Base-by-base conservation (phyloP, 345 rosid genomes). In the Iberis pinnata region DNA sequence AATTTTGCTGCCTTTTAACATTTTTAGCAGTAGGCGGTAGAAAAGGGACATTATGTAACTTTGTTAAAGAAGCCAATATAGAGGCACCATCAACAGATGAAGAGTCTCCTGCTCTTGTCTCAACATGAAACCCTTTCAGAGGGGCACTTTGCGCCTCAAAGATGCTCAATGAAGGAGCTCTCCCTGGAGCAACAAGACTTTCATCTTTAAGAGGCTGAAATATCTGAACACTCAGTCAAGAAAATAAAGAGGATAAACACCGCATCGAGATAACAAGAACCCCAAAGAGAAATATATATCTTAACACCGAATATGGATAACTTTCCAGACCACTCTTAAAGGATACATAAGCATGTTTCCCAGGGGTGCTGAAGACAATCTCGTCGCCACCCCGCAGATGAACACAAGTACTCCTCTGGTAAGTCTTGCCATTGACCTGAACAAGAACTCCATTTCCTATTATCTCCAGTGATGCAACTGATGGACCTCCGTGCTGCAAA, bases 331-430 rank as follows among this genome's bases (percentile, higher is more conserved):
- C 38, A 38, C 11, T 48, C 37, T 8, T 17, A 16, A 52, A 88
- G 96, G 98, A 92, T 92, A 92, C 98, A 67, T 92, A 92, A 59
- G 99, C 83, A 76, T 92, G 90, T 70, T 75, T 83, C 41, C 82
- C 88, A 1, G 79, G 60, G 16, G 76, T 59, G 63, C 76, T 75
- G 61, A 92, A 92, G 70, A 88, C 69, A 70, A 92, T 73, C 68
- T 92, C 97, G 68, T 92, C 99, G 2, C 99, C 99, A 69, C 87
- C 99, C 24, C 73, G 77, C 31, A 92, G 66, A 32, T 74, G 61
- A 63, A 80, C 62, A 42, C 56, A 67, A 22, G 75, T 22, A 45
- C 66, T 74, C 69, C 70, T 87, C 2, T 69, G 72, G 61, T 68
- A 72, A 32, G 18, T 35, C 73, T 71, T 81, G 17, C 87, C 90